Percentiles rank a stretch among this genome's conserved stretches.
Evolutionary conservation across 2,329 filamentous ascomycete genomes (phyloP).

Genomic region (Penicillium sclerotigenum): DNA sequence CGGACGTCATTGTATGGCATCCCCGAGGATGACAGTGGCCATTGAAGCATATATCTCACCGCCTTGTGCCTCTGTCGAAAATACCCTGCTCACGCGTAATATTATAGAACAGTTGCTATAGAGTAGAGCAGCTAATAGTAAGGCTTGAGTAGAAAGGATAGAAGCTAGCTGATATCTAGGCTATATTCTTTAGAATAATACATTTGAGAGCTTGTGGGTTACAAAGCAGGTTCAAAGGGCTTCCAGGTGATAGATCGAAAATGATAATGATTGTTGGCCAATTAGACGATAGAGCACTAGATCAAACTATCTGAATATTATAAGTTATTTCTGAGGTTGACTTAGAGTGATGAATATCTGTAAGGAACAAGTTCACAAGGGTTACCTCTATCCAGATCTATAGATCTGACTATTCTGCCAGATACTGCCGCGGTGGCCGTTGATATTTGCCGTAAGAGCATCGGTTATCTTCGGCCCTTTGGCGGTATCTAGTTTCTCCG

Average conservation of each 20-base stretch:
- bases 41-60: not conserved
- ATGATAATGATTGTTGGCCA: not conserved
- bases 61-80: not conserved
- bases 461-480: constrained; percentile 26
- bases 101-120: not conserved
- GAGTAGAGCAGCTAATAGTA: not conserved
- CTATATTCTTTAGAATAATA: not conserved
- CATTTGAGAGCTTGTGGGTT: not conserved
- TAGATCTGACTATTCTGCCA: constrained; percentile 6
- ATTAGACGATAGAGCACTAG: not conserved
- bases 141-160: not conserved
- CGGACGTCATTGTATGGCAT: constrained; percentile 13
- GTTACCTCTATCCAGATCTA: not conserved
- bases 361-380: not conserved
- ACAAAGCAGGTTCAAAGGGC: not conserved
- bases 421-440: not conserved
- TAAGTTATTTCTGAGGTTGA: too few relatives aligned
- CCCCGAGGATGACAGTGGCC: not conserved
- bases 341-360: not conserved
- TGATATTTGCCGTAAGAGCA: not conserved
- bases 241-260: not conserved
- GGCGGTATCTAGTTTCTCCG: constrained; percentile 18
- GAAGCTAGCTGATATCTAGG: not conserved
- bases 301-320: not conserved
- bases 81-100: not conserved